phyloP scores from a whole-genome alignment of 768 basidiomycete genomes.

The Coprinellus micaceus region DNA sequence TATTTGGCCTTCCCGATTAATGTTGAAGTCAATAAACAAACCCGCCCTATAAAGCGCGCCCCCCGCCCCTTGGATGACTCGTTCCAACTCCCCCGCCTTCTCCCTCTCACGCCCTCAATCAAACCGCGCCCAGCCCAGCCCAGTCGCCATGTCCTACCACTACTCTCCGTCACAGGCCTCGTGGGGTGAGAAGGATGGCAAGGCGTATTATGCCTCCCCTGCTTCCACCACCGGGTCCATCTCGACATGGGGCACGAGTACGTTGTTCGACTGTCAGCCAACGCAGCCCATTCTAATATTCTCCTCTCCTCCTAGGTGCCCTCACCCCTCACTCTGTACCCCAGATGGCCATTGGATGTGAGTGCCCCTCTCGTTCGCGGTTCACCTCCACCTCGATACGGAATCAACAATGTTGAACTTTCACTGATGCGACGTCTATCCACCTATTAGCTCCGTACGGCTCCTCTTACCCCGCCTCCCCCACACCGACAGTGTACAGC shows the following conservation, averaged over 20 bases:
- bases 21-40: constrained; percentile 4
- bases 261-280: background rate
- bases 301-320: background rate
- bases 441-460: background rate
- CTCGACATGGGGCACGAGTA: constrained; percentile 11
- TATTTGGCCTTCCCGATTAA: background rate
- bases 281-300: background rate
- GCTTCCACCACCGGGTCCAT: background rate
- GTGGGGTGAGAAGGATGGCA: background rate
- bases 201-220: background rate
- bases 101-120: background rate
- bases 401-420: background rate
- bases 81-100: background rate
- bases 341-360: background rate
- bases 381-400: too few species aligned
- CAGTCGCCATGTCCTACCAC: background rate
- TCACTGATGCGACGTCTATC: background rate
- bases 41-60: constrained; percentile 1
- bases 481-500: background rate
- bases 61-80: background rate
- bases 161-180: background rate
- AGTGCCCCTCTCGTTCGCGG: too few species aligned
- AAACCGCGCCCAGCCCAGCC: background rate
- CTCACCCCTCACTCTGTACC: background rate
- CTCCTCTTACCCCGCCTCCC: background rate